Evolutionary conservation across 2,329 filamentous ascomycete genomes (phyloP), one percentile per base, ranked within the genome.

Genomic region (Aureobasidium sp.): DNA sequence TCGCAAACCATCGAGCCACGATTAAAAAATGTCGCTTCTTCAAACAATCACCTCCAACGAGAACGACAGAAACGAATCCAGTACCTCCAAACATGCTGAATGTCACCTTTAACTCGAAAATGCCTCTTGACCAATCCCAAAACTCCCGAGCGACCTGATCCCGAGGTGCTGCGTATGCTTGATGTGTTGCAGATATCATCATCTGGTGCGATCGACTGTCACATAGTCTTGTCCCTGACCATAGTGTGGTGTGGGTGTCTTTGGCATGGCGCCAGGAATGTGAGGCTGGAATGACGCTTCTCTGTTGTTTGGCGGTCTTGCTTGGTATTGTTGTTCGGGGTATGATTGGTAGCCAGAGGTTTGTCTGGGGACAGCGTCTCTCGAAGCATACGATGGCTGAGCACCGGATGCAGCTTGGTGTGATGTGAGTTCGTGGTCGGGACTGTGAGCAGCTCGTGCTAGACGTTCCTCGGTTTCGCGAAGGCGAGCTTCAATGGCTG

Each of bases 401-500:
- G 42, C 60, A 9, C 60, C 60, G 0, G 50, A 19, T 9, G 42
- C 33, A 40, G 60, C 50, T 52, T 62, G 60, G 11, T 54, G 47
- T 33, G 57, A 63, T 56, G 31, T 44, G 35, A 31, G 24, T 22
- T 57, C 35, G 59, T 53, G 35, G 2, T 45, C 35, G 66, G 39
- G 69, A 68, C 64, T 66, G 33, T 62, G 61, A 24, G 66, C 63
- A 62, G 66, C 75, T 45, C 71, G 68, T 17, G 71, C 71, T 48
- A 97, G 82, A 48, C 88, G 87, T 68, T 88, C 82, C 76, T 97
- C 92, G 76, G 94, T 91, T 70, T 91, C 91, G 68, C 85, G 87
- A 68, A 97, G 85, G 68, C 86, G 87, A 58, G 85, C 85, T 76
- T 97, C 91, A 70, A 97, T 86, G 62, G 87, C 85, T 75, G 96